Base-by-base conservation (phyloP, 257 asterid species). In the Plantago major region DNA sequence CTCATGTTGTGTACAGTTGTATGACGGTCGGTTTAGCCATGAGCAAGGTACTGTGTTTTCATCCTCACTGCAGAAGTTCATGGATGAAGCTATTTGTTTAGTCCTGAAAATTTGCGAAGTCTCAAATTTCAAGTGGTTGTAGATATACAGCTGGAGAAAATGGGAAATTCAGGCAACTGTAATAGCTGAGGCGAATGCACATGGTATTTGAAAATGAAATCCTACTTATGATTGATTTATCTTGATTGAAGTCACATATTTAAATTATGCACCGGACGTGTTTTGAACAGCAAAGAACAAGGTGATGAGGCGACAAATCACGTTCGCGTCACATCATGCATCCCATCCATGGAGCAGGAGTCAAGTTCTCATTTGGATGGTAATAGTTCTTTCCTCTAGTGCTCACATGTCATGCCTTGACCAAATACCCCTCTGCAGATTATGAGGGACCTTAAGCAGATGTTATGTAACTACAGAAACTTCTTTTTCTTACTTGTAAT, bases 101-200 rank as follows among this genome's bases (percentile, higher is more conserved):
- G 49, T 10, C 11, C 40, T 61, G 53, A 42, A 52, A 17, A 47
- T 38, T 43, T 11, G 45, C 57, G 42, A 16, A 17, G 12, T 22
- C 11, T 33, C 53, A 12, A 40, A 13, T 22, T 66, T 28, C 18
- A 14, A 44, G 38, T 66, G 33, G 55, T 73, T 75, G 79, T 58
- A 90, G 97, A 90, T 87, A 67, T 90, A 90, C 67, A 90, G 96
- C 75, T 90, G 97, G 97, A 87, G 96, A 73, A 87, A 87, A 71
- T 90, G 96, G 96, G 97, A 90, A 78, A 64, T 76, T 70, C 94
- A 82, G 69, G 85, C 81, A 13, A 69, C 75, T 46, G 57, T 66
- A 7, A 58, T 74, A 61, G 78, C 84, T 16, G 95, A 79, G 68
- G 83, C 57, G 15, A 78, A 74, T 74, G 58, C 81, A 56, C 81